phyloP scores from a whole-genome alignment of 805 yeast genomes.

The Cyberlindnera bimundalis region DNA sequence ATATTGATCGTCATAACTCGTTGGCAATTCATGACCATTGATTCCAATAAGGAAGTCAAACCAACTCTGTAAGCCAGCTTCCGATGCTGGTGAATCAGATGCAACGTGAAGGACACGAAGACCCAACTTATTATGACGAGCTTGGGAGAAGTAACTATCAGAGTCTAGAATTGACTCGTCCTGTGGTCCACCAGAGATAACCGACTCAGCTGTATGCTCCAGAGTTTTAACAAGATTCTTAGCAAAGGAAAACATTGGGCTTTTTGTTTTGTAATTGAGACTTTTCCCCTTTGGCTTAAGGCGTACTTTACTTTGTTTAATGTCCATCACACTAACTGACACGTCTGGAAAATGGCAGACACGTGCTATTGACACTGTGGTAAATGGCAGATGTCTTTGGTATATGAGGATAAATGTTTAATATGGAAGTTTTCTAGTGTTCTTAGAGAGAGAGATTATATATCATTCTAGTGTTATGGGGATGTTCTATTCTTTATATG shows the following conservation, averaged over 20 bases:
- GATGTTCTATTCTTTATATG: no score
- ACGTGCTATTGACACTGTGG: no score
- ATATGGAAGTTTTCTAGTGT: no score
- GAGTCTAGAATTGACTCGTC: conserved; percentile 24
- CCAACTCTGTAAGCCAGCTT: conserved; percentile 70
- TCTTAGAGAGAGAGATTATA: no score
- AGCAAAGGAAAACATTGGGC: conserved; percentile 59
- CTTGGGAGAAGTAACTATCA: conserved; percentile 28
- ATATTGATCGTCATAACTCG: conserved; percentile 33
- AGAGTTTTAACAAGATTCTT: conserved; percentile 55
- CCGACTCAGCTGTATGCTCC: conserved; percentile 38
- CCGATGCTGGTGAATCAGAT: conserved; percentile 43
- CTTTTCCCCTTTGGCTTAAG: no score
- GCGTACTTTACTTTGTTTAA: no score
- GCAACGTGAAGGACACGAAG: conserved; percentile 54
- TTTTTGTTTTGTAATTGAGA: no score
- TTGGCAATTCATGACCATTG: conserved; percentile 61
- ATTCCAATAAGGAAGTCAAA: conserved; percentile 84
- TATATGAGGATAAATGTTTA: no score
- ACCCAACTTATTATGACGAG: conserved; percentile 40
- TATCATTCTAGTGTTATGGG: no score
- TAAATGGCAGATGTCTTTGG: no score
- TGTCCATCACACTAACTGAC: no score
- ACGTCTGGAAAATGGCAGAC: no score
- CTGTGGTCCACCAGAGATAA: conserved; percentile 26